phyloP scores from a whole-genome alignment of 139 green algal genomes.

The Pleodorina starrii region DNA sequence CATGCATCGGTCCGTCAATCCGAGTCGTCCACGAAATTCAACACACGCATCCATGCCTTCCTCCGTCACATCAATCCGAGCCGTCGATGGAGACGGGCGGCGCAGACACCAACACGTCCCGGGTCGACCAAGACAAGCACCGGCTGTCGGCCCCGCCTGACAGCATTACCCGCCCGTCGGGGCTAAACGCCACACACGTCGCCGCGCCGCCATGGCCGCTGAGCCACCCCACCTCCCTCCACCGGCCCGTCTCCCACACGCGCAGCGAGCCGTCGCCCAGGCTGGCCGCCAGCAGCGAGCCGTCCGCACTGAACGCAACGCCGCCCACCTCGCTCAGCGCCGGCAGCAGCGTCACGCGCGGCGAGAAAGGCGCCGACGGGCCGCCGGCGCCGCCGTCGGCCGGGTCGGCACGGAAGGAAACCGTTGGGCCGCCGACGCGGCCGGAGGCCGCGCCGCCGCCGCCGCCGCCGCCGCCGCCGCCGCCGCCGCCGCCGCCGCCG shows the following conservation, averaged over 20 bases:
- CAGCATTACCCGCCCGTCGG: constrained; percentile 4
- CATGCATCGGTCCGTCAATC: too few species aligned
- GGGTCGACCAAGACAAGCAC: constrained; percentile 4
- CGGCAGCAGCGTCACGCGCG: neutral
- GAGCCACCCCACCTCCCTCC: constrained; percentile 34
- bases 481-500: neutral
- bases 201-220: neutral
- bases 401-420: neutral
- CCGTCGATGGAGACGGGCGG: neutral
- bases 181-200: neutral
- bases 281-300: neutral
- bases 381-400: neutral
- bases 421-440: neutral
- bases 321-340: neutral
- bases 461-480: neutral
- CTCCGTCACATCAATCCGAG: too few species aligned
- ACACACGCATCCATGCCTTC: too few species aligned
- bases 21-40: too few species aligned
- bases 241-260: constrained; percentile 14
- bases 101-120: constrained; percentile 33
- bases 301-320: constrained; percentile 3
- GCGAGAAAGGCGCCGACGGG: neutral
- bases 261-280: neutral
- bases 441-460: neutral
- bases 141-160: neutral